Base-by-base conservation (phyloP, 306 rosid species). In the Pueraria montana region DNA sequence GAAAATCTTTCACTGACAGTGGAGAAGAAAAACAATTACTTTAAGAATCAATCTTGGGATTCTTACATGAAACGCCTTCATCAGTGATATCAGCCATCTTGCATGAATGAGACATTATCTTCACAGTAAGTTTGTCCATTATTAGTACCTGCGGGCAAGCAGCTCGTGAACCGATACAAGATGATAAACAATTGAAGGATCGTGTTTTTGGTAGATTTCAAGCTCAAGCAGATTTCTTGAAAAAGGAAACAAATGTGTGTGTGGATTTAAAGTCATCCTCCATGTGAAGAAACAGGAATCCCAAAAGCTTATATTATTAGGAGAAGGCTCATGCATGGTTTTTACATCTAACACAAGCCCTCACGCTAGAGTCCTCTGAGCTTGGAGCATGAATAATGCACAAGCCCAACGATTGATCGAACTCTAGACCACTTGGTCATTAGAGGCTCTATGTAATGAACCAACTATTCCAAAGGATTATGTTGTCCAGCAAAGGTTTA, bases 1-100 rank as follows among this genome's bases (percentile, higher is more conserved):
- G 52, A 4, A 68, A 68, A 56, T 27, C 27, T 14, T 71, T 5
- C 14, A 58, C 71, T 24, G 27, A 55, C 48, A 24, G 40, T 66
- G 72, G 62, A 43, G 14, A 62, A 46, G 63, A 48, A 45, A 76
- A 38, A 27, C 11, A 0, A 48, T 36, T 8, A 38, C 46, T 36
- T 49, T 40, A 67, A 56, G 30, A 71, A 70, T 32, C 46, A 49
- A 73, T 72, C 62, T 50, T 46, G 18, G 30, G 84, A 82, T 83
- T 75, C 98, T 89, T 95, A 95, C 99, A 92, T 88, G 98, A 91
- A 90, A 93, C 97, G 13, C 97, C 98, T 91, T 95, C 99, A 40
- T 93, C 96, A 36, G 99, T 92, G 84, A 95, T 92, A 88, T 95
- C 99, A 63, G 97, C 98, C 99, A 95, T 95, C 94, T 91, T 95